Evolutionary conservation across 2,329 filamentous ascomycete genomes (phyloP).

Genomic region (Elsinoe fawcettii): DNA sequence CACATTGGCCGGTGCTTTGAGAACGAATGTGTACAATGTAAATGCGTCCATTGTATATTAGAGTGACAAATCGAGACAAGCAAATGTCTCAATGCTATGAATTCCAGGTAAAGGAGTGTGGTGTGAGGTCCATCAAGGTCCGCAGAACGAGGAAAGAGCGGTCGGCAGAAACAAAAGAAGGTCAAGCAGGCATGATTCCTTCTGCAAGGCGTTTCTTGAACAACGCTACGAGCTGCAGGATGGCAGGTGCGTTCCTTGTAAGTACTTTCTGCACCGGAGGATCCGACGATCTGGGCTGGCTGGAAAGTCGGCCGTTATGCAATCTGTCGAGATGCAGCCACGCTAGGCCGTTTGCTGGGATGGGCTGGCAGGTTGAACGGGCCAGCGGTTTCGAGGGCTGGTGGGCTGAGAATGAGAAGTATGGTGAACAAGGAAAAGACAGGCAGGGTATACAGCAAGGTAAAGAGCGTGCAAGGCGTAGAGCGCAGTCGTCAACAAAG

Average conservation of each 20-base stretch:
- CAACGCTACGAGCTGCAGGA: neutral
- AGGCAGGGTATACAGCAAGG: neutral
- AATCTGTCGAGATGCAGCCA: conserved; percentile 11
- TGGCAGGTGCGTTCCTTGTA: neutral
- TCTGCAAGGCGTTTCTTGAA: conserved; percentile 12
- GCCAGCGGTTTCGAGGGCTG: neutral
- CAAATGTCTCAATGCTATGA: conserved; percentile 2
- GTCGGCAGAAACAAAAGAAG: neutral
- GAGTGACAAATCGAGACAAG: neutral
- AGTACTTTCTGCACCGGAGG: neutral
- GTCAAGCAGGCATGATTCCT: conserved; percentile 3
- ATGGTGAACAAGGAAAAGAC: neutral
- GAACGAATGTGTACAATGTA: conserved; percentile 33
- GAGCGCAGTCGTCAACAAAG: neutral
- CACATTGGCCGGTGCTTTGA: conserved; percentile 42
- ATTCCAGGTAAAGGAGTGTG: neutral
- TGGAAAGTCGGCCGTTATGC: conserved; percentile 7
- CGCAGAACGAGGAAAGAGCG: neutral
- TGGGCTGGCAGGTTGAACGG: neutral
- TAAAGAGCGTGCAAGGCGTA: neutral
- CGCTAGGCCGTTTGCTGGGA: conserved; percentile 12
- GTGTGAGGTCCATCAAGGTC: neutral
- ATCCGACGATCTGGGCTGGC: conserved; percentile 9
- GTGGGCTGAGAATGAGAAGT: neutral
- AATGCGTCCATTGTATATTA: conserved; percentile 27